Percentiles rank a stretch among this genome's conserved stretches.
Conservation (phyloP, 352 stramenopile species). For the Pythium brassicae region DNA sequence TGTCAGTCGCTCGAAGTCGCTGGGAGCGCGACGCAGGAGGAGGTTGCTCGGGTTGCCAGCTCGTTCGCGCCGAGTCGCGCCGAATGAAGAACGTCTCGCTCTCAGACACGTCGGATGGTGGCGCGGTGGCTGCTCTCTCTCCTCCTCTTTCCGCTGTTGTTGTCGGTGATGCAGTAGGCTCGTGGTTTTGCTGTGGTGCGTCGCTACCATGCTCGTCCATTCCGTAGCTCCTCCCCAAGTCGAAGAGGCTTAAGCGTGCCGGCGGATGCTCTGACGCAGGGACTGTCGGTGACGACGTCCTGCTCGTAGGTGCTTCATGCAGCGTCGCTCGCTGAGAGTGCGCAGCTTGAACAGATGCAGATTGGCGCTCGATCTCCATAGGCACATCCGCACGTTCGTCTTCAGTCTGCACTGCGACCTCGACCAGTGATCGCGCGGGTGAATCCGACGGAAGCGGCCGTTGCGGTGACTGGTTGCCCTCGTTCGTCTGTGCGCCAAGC, state of each 20-base stretch:
- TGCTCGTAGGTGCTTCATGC: too few species aligned
- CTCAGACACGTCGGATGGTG: constrained; percentile 8
- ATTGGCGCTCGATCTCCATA: background rate
- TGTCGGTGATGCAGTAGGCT: background rate
- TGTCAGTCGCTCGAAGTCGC: background rate
- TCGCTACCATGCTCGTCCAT: constrained; percentile 8
- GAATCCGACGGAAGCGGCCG: background rate
- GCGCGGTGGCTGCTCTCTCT: background rate
- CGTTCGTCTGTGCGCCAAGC: background rate
- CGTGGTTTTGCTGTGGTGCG: background rate
- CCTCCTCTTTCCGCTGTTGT: background rate
- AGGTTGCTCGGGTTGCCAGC: background rate
- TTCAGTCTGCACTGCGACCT: constrained; percentile 13
- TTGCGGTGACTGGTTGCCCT: too few species aligned
- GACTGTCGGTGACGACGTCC: background rate
- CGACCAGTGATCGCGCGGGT: background rate
- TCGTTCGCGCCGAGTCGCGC: constrained; percentile 13
- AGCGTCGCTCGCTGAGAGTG: background rate
- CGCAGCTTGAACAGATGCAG: background rate
- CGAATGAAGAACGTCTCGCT: constrained; percentile 18
- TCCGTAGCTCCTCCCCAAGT: constrained; percentile 31
- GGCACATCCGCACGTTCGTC: too few species aligned
- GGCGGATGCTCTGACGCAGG: constrained; percentile 14
- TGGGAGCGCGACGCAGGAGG: too few species aligned
- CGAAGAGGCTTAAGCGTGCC: constrained; percentile 33